These are phyloP conservation scores for Rubia tinctorum DNA, from an alignment of 305 asterid species.

Conservation along the genomic window DNA sequence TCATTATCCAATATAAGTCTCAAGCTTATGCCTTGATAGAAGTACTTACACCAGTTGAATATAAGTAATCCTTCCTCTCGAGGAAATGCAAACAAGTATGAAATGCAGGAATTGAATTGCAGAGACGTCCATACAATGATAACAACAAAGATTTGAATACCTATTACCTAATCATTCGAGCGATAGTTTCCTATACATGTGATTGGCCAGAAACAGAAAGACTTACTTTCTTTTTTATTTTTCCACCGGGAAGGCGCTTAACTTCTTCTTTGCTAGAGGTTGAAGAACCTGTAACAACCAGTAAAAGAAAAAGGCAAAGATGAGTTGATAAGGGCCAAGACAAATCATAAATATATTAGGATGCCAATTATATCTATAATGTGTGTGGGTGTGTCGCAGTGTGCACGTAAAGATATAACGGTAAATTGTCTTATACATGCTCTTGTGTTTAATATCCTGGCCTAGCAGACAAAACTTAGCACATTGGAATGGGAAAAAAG, in stretches of 20 bases:
- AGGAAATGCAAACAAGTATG: neutral
- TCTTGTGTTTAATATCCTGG: neutral
- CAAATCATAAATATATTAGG: slow-evolving; percentile 9
- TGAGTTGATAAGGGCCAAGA: slow-evolving; percentile 1
- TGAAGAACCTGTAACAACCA: slow-evolving; percentile 64
- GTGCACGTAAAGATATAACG: no score
- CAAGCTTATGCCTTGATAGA: neutral
- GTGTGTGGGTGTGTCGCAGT: neutral
- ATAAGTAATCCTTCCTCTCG: neutral
- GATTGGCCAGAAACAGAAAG: slow-evolving; percentile 3
- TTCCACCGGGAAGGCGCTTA: slow-evolving; percentile 97
- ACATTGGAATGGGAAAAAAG: neutral
- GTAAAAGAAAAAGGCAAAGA: slow-evolving; percentile 8
- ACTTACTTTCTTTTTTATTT: slow-evolving; percentile 86
- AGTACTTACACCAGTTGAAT: neutral
- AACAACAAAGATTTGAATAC: neutral
- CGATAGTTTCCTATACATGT: neutral
- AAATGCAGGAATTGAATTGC: neutral
- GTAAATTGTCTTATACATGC: neutral
- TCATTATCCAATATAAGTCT: neutral
- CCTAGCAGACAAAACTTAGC: neutral
- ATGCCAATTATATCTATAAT: neutral
- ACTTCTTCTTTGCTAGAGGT: slow-evolving; percentile 81
- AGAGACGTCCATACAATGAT: neutral
- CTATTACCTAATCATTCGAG: neutral